Percentiles rank a stretch among this genome's conserved stretches.
Evolutionary conservation across 495 filamentous ascomycete species (phyloP).

Genomic region (Usnea hakonensis): DNA sequence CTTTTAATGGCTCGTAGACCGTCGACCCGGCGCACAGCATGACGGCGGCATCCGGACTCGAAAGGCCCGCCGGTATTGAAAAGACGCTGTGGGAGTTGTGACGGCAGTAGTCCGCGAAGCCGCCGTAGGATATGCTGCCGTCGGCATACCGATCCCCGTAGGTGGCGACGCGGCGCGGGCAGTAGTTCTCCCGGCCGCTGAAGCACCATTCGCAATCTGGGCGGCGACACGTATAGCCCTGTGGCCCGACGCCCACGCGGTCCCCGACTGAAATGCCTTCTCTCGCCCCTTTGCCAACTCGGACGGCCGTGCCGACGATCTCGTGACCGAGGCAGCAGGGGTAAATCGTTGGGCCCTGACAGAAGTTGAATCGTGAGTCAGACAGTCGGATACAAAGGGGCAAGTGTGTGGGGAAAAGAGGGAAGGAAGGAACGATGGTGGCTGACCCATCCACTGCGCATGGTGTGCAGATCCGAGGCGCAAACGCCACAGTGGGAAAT

Average conservation of each 20-base stretch:
- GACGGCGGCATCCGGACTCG: slow-evolving; percentile 56
- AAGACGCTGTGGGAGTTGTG: slow-evolving; percentile 64
- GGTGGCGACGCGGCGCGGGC: slow-evolving; percentile 46
- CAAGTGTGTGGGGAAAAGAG: no score
- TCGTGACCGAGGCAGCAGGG: slow-evolving; percentile 75
- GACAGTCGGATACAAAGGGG: no score
- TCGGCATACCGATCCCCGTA: slow-evolving; percentile 60
- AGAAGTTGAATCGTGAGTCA: no score
- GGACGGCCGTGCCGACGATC: slow-evolving; percentile 67
- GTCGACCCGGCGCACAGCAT: slow-evolving; percentile 83
- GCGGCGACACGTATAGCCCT: slow-evolving; percentile 53
- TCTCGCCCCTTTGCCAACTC: slow-evolving; percentile 57
- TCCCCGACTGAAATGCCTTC: slow-evolving; percentile 57
- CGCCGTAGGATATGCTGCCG: slow-evolving; percentile 52
- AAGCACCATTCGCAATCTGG: slow-evolving; percentile 60
- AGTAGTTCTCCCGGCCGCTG: slow-evolving; percentile 57
- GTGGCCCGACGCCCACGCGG: slow-evolving; percentile 78
- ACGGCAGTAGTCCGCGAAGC: slow-evolving; percentile 63
- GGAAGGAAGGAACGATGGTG: no score
- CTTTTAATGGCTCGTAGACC: slow-evolving; percentile 62
- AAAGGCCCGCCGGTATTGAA: slow-evolving; percentile 58
- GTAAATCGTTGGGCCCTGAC: slow-evolving; percentile 49
- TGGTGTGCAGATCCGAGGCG: slow-evolving; percentile 65
- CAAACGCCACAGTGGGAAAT: slow-evolving; percentile 81
- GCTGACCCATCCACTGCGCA: slow-evolving; percentile 58